Evolutionary conservation across 2,329 filamentous ascomycete genomes (phyloP).

Genomic region (Fusarium sp.): DNA sequence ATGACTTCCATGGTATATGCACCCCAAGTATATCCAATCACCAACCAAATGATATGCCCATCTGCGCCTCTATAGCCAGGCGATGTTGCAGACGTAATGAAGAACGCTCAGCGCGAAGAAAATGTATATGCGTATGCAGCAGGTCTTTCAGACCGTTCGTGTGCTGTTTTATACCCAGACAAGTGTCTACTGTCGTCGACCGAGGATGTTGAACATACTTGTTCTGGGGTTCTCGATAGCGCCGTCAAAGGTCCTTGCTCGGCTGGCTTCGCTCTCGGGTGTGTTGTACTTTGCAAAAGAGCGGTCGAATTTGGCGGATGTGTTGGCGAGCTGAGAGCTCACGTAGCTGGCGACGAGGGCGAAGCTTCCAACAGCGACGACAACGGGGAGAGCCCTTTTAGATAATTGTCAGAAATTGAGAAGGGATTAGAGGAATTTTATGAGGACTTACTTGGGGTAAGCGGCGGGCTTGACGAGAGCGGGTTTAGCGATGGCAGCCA

Average conservation of each 20-base stretch:
- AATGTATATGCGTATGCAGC: conserved; percentile 9
- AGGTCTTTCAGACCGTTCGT: not conserved
- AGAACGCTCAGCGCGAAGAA: conserved; percentile 33
- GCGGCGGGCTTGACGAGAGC: conserved; percentile 19
- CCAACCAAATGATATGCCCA: conserved; percentile 1
- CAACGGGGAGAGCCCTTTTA: conserved; percentile 30
- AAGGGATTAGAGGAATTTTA: not conserved
- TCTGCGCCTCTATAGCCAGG: not conserved
- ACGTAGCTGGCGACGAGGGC: conserved; percentile 49
- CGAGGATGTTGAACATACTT: conserved; percentile 50
- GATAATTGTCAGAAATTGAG: conserved; percentile 2
- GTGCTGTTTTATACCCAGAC: not conserved
- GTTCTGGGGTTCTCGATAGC: conserved; percentile 48
- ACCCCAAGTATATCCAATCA: not conserved
- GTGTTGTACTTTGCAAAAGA: conserved; percentile 54
- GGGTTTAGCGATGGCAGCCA: conserved; percentile 27
- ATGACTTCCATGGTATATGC: conserved; percentile 30
- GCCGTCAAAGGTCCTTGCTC: conserved; percentile 49
- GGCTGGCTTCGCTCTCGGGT: conserved; percentile 50
- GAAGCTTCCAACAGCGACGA: conserved; percentile 37
- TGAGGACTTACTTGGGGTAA: conserved; percentile 30
- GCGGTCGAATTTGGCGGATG: conserved; percentile 51
- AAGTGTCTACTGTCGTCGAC: conserved; percentile 44
- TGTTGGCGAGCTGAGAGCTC: conserved; percentile 46
- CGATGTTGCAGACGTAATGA: conserved; percentile 13